These are phyloP conservation scores for Lodderomyces parapsilosis DNA, from an alignment of 1,139 yeast species.

Conservation along the genomic window DNA sequence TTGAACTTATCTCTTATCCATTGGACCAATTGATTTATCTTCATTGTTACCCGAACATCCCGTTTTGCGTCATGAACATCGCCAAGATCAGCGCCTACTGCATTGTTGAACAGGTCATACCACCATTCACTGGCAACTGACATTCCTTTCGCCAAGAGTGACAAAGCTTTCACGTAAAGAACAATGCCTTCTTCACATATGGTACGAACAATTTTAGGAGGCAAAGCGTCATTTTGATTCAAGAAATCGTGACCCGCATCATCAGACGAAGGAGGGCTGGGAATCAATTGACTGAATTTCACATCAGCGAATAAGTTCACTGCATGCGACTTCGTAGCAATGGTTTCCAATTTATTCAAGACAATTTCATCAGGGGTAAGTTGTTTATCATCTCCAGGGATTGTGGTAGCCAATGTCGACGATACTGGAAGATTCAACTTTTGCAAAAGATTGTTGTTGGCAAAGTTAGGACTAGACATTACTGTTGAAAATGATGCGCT, in stretches of 20 bases:
- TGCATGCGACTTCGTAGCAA: slow-evolving; percentile 89
- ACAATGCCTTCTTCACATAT: slow-evolving; percentile 87
- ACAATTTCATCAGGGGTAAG: slow-evolving; percentile 32
- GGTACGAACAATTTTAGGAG: slow-evolving; percentile 57
- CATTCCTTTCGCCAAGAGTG: slow-evolving; percentile 84
- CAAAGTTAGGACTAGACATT: slow-evolving; percentile 32
- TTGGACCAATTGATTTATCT: slow-evolving; percentile 80
- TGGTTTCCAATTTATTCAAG: slow-evolving; percentile 58
- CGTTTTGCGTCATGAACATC: slow-evolving; percentile 2
- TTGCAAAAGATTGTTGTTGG: slow-evolving; percentile 34
- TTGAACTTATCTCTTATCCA: slow-evolving; percentile 91
- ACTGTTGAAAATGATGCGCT: slow-evolving; percentile 3
- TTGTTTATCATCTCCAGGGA: slow-evolving; percentile 4
- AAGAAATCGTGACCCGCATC: slow-evolving; percentile 40
- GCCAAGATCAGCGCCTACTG: slow-evolving; percentile 2
- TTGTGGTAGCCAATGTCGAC: slow-evolving; percentile 13
- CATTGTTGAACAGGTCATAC: slow-evolving; percentile 43
- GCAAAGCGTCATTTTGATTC: slow-evolving; percentile 45
- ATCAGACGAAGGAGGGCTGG: slow-evolving; percentile 65
- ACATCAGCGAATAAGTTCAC: slow-evolving; percentile 88
- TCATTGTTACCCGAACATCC: slow-evolving; percentile 27
- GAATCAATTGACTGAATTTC: slow-evolving; percentile 79
- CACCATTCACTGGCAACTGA: slow-evolving; percentile 85
- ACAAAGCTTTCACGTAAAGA: slow-evolving; percentile 77
- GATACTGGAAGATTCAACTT: slow-evolving; percentile 33